Conservation (phyloP, 2,329 filamentous ascomycete species). For the Ascochyta koolunga region DNA sequence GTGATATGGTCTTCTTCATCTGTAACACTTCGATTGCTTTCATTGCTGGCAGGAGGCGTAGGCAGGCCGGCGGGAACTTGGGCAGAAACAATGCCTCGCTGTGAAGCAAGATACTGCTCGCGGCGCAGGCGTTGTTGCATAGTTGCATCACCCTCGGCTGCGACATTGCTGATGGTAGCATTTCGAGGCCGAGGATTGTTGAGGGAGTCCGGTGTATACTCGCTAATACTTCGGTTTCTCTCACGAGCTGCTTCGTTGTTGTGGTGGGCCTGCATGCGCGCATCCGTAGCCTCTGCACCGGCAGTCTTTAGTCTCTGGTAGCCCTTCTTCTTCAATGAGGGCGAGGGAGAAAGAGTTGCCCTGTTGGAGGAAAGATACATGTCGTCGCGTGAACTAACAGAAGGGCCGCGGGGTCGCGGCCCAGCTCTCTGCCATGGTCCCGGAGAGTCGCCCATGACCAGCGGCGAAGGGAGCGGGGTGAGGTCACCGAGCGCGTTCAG, state of each 20-base stretch:
- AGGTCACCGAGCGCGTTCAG: slow-evolving; percentile 57
- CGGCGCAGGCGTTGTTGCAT: slow-evolving; percentile 66
- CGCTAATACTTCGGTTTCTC: slow-evolving; percentile 84
- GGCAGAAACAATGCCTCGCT: slow-evolving; percentile 75
- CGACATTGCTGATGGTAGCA: slow-evolving; percentile 65
- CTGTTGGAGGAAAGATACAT: slow-evolving; percentile 36
- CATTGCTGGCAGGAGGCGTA: slow-evolving; percentile 77
- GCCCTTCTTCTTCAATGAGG: slow-evolving; percentile 54
- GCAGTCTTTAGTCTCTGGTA: slow-evolving; percentile 53
- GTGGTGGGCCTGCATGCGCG: slow-evolving; percentile 37
- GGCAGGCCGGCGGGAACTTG: slow-evolving; percentile 55
- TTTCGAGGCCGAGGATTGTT: slow-evolving; percentile 71
- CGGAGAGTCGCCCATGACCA: slow-evolving; percentile 51
- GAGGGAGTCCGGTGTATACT: slow-evolving; percentile 78
- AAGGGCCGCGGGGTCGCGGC: slow-evolving; percentile 44
- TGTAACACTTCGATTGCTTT: slow-evolving; percentile 63
- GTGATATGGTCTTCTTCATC: slow-evolving; percentile 61
- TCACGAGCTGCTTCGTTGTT: slow-evolving; percentile 56
- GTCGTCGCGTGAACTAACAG: slow-evolving; percentile 41
- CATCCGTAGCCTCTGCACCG: slow-evolving; percentile 48
- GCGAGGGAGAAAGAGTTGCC: slow-evolving; percentile 45
- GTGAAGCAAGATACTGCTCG: slow-evolving; percentile 79
- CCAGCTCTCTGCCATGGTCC: slow-evolving; percentile 50
- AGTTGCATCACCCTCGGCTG: slow-evolving; percentile 56
- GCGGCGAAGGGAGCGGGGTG: slow-evolving; percentile 59